Conservation (phyloP, 2,329 filamentous ascomycete genomes). For the Aureobasidium uvarum region DNA sequence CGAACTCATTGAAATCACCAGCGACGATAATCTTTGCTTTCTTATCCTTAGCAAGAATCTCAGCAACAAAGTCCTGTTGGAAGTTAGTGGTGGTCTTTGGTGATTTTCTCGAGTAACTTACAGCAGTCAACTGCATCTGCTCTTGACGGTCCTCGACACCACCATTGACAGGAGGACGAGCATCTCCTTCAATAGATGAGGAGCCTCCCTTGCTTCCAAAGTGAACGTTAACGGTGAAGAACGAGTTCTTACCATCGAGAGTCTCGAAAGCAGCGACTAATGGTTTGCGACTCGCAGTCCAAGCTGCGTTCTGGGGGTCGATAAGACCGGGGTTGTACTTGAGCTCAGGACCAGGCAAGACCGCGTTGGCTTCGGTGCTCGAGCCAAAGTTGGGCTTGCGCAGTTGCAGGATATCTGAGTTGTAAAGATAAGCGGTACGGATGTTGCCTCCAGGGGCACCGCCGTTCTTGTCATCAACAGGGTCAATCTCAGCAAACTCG, state of each 20-base stretch:
- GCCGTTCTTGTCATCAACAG: conserved; percentile 61
- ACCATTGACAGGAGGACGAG: conserved; percentile 64
- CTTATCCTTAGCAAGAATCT: conserved; percentile 58
- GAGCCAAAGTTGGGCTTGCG: conserved; percentile 58
- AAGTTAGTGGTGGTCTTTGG: background rate
- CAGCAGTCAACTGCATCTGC: conserved; percentile 60
- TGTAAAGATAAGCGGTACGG: conserved; percentile 68
- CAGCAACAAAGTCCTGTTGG: conserved; percentile 52
- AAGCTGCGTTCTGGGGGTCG: conserved; percentile 60
- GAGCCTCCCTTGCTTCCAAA: conserved; percentile 65
- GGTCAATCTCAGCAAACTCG: conserved; percentile 59
- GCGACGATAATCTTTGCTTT: conserved; percentile 59
- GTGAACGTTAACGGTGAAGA: conserved; percentile 73
- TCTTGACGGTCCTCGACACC: conserved; percentile 57
- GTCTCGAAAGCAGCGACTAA: conserved; percentile 65
- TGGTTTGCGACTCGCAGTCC: conserved; percentile 63
- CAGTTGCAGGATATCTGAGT: conserved; percentile 59
- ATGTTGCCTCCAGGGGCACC: conserved; percentile 70
- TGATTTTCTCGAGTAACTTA: conserved; percentile 38
- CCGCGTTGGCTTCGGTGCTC: conserved; percentile 55
- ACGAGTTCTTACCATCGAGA: conserved; percentile 53
- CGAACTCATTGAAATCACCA: conserved; percentile 73
- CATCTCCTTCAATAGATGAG: conserved; percentile 63
- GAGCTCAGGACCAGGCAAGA: conserved; percentile 58
- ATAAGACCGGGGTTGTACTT: conserved; percentile 68